Conservation (phyloP, 2,329 filamentous ascomycete genomes). For the Stromatinia cepivora region DNA sequence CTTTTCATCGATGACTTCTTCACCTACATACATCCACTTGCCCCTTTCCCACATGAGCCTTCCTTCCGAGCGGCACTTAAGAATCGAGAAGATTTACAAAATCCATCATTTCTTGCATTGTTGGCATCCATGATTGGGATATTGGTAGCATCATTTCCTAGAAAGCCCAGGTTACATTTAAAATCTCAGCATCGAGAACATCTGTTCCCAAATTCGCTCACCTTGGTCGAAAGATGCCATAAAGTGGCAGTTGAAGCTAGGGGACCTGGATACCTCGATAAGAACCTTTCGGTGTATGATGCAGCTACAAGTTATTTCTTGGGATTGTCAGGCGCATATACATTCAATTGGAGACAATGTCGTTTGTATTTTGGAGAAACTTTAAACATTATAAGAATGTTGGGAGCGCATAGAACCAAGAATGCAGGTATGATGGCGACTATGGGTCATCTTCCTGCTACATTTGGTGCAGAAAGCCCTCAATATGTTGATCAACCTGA, state of each 20-base stretch:
- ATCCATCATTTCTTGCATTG: slow-evolving; percentile 67
- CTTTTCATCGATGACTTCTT: slow-evolving; percentile 79
- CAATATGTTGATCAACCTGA: slow-evolving; percentile 22
- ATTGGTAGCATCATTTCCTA: slow-evolving; percentile 74
- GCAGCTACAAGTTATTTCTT: slow-evolving; percentile 77
- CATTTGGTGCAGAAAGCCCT: slow-evolving; percentile 32
- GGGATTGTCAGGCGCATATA: slow-evolving; percentile 65
- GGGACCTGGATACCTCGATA: slow-evolving; percentile 58
- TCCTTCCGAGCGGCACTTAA: slow-evolving; percentile 71
- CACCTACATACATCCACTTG: slow-evolving; percentile 75
- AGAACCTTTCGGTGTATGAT: slow-evolving; percentile 58
- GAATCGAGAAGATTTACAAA: slow-evolving; percentile 64
- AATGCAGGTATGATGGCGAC: slow-evolving; percentile 40
- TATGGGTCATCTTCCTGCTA: slow-evolving; percentile 29
- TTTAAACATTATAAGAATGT: slow-evolving; percentile 65
- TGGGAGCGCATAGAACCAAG: slow-evolving; percentile 62
- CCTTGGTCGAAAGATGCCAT: slow-evolving; percentile 70
- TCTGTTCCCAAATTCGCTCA: slow-evolving; percentile 67
- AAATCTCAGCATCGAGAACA: slow-evolving; percentile 65
- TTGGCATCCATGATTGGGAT: slow-evolving; percentile 72
- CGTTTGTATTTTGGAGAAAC: slow-evolving; percentile 73
- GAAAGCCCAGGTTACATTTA: slow-evolving; percentile 68
- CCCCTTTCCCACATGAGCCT: slow-evolving; percentile 76
- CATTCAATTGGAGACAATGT: slow-evolving; percentile 65
- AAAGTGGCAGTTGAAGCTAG: slow-evolving; percentile 67